Evolutionary conservation across 192 early-diverging fungal genomes (phyloP).

Genomic region (Dispira simplex): DNA sequence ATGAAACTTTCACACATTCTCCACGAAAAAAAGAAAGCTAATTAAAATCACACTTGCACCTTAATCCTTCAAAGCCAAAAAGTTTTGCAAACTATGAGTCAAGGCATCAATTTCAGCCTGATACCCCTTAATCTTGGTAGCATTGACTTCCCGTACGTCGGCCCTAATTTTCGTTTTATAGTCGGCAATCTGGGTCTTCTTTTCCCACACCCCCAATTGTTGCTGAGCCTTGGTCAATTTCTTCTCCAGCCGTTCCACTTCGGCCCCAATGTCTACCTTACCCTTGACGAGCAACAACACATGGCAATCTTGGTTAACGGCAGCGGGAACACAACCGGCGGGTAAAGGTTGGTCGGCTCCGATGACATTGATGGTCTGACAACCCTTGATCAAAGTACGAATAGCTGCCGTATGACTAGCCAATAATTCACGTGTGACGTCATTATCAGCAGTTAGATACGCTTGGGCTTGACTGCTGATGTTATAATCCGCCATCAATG

Average conservation of each 20-base stretch:
- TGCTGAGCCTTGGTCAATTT: slow-evolving; percentile 46
- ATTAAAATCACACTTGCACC: background rate
- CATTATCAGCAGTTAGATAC: slow-evolving; percentile 37
- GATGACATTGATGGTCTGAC: slow-evolving; percentile 47
- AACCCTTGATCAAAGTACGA: slow-evolving; percentile 54
- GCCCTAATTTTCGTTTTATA: slow-evolving; percentile 54
- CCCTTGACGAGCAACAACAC: slow-evolving; percentile 69
- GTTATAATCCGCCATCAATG: slow-evolving; percentile 61
- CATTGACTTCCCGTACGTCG: slow-evolving; percentile 56
- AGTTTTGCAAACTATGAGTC: slow-evolving; percentile 44
- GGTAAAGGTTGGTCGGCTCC: slow-evolving; percentile 36
- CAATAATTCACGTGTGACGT: slow-evolving; percentile 28
- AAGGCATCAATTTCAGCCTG: slow-evolving; percentile 65
- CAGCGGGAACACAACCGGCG: slow-evolving; percentile 59
- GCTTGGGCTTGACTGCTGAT: slow-evolving; percentile 34
- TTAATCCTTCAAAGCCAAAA: slow-evolving; percentile 42
- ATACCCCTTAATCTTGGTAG: slow-evolving; percentile 49
- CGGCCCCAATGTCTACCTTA: slow-evolving; percentile 64
- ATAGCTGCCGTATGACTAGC: slow-evolving; percentile 44
- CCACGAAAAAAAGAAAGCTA: background rate
- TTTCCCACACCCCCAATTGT: slow-evolving; percentile 13
- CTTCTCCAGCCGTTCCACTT: slow-evolving; percentile 63
- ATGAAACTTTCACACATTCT: too few relatives aligned
- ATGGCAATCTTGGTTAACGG: slow-evolving; percentile 50
- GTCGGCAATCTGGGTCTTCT: slow-evolving; percentile 46